Base-by-base conservation (phyloP, 2,329 filamentous ascomycete genomes). In the Penicillium sp. region DNA sequence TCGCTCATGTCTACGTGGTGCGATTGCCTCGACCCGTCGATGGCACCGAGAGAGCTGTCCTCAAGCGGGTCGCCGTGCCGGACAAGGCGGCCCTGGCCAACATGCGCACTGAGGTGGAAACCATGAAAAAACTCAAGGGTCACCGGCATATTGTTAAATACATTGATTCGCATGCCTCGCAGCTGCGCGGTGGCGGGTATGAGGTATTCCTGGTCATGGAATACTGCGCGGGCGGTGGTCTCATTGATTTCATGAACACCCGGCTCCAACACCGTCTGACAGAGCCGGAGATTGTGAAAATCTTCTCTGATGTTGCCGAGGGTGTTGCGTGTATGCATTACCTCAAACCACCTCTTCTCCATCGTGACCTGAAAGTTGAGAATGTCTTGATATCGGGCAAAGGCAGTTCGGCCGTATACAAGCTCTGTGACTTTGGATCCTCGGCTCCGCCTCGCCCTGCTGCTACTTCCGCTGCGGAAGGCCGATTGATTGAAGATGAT, bases 181-280 rank as follows among this genome's bases (percentile, higher is more conserved):
- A 97, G 72, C 77, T 97, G 62, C 86, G 88, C 63, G 89, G 88
- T 43, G 91, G 91, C 35, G 93, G 93, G 50, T 99, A 95, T 70
- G 93, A 99, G 76, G 93, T 99, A 50, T 99, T 99, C 65, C 72
- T 99, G 65, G 84, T 99, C 57, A 99, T 99, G 93, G 93, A 99
- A 69, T 96, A 86, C 72, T 99, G 93, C 75, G 84, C 87, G 64
- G 93, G 93, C 42, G 93, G 93, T 57, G 92, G 93, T 30, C 75
- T 99, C 67, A 99, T 99, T 68, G 93, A 99, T 74, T 99, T 97
- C 70, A 99, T 99, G 93, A 99, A 99, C 73, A 99, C 93, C 30
- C 83, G 93, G 45, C 76, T 99, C 63, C 93, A 99, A 73, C 91
- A 99, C 70, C 87, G 93, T 42, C 78, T 99, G 71, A 99, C 92